Evolutionary conservation across 257 asterid genomes (phyloP), one percentile per base, ranked within the genome.

Genomic region (Solanum arcanum): DNA sequence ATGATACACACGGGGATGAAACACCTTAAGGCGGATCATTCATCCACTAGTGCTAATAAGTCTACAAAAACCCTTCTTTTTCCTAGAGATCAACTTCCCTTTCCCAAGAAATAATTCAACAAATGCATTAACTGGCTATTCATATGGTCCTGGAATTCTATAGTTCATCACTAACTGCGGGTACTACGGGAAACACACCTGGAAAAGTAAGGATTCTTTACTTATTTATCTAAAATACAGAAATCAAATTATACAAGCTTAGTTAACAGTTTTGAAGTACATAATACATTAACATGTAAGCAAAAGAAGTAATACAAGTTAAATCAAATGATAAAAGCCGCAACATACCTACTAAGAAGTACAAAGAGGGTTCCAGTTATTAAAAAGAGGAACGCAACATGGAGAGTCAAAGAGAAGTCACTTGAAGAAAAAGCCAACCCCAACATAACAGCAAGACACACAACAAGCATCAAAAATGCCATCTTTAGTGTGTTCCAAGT

Each of bases 401-500:
- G 99, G 83, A 96, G 91, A 16, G 94, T 89, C 92, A 96, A 89
- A 23, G 90, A 87, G 56, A 91, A 90, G 89, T 96, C 99, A 87
- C 97, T 93, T 29, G 90, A 91, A 31, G 99, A 93, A 91, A 97
- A 95, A 29, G 99, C 98, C 87, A 96, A 89, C 72, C 97, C 95
- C 90, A 97, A 86, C 96, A 97, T 92, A 68, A 93, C 92, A 89
- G 92, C 94, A 66, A 95, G 98, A 89, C 98, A 94, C 39, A 94
- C 70, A 83, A 94, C 93, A 91, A 97, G 92, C 99, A 97, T 90
- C 9, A 95, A 83, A 85, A 97, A 95, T 84, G 98, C 94, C 25
- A 92, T 59, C 93, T 93, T 97, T 25, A 97, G 84, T 44, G 98
- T 91, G 85, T 95, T 94, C 99, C 99, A 97, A 23, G 99, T 97